Evolutionary conservation across 371 early-diverging fungal species (phyloP).

Genomic region (Dichotomocladium elegans): DNA sequence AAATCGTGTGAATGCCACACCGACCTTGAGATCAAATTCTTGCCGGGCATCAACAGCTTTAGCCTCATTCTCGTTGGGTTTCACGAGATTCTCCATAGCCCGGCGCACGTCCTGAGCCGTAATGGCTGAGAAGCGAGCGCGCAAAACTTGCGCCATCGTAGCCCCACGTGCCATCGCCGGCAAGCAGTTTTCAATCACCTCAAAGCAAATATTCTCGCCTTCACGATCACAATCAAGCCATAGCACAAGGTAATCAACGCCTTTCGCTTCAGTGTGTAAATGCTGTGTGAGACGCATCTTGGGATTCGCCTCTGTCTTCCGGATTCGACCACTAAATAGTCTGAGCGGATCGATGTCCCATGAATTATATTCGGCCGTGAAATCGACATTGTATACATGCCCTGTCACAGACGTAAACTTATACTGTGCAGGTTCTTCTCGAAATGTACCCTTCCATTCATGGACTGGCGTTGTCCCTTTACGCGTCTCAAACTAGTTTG

Average conservation of each 20-base stretch:
- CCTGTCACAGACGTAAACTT: constrained; percentile 48
- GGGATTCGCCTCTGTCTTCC: constrained; percentile 43
- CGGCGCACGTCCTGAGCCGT: constrained; percentile 50
- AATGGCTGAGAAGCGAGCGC: constrained; percentile 64
- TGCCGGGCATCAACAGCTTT: constrained; percentile 69
- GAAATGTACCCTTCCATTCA: constrained; percentile 41
- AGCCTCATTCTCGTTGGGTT: constrained; percentile 57
- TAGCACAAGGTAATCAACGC: constrained; percentile 51
- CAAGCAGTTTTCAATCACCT: constrained; percentile 41
- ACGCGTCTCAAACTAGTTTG: constrained; percentile 25
- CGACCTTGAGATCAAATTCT: constrained; percentile 71
- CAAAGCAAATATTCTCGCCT: constrained; percentile 73
- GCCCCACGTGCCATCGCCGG: constrained; percentile 18
- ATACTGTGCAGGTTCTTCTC: constrained; percentile 27
- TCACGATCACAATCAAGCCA: constrained; percentile 81
- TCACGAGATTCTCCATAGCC: constrained; percentile 50
- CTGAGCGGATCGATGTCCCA: constrained; percentile 45
- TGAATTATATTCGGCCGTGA: constrained; percentile 44
- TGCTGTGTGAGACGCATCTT: constrained; percentile 48
- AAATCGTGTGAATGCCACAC: constrained; percentile 61
- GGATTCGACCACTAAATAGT: constrained; percentile 38
- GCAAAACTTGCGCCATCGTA: constrained; percentile 20
- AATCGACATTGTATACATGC: constrained; percentile 42
- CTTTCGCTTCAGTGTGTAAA: constrained; percentile 37
- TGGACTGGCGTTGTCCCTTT: constrained; percentile 40